These are phyloP conservation scores for Dryas octopetala DNA, from an alignment of 306 rosid species.

Conservation along the genomic window DNA sequence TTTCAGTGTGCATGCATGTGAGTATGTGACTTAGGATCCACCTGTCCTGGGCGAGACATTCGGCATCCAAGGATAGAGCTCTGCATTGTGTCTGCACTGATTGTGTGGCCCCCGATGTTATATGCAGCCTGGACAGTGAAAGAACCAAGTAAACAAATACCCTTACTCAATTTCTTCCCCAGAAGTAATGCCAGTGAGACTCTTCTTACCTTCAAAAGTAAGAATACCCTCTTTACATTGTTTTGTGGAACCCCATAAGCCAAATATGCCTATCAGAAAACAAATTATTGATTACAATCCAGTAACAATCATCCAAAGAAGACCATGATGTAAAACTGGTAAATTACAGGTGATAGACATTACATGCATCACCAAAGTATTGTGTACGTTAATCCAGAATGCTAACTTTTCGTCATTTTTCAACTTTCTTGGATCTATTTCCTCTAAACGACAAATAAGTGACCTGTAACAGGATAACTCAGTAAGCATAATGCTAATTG, in stretches of 20 bases:
- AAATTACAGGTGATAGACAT: slow-evolving; percentile 19
- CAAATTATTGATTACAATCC: slow-evolving; percentile 19
- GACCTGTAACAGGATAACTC: slow-evolving; percentile 53
- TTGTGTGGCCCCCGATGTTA: slow-evolving; percentile 83
- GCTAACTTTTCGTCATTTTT: slow-evolving; percentile 89
- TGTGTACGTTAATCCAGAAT: slow-evolving; percentile 95
- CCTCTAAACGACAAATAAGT: slow-evolving; percentile 69
- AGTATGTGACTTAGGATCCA: slow-evolving; percentile 14
- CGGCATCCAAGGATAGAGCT: slow-evolving; percentile 79
- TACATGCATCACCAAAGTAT: slow-evolving; percentile 99
- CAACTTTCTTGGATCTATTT: slow-evolving; percentile 73
- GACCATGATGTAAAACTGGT: background rate
- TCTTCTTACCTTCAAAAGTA: slow-evolving; percentile 75
- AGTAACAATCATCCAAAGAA: slow-evolving; percentile 23
- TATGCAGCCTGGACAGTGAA: slow-evolving; percentile 81
- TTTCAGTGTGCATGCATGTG: background rate
- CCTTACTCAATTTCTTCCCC: background rate
- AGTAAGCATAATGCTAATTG: slow-evolving; percentile 18
- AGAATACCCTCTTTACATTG: slow-evolving; percentile 71
- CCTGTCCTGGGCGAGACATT: slow-evolving; percentile 95
- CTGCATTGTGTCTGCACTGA: slow-evolving; percentile 87
- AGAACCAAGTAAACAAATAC: slow-evolving; percentile 26
- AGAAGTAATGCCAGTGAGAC: background rate
- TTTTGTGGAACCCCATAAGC: slow-evolving; percentile 95
- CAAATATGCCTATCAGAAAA: slow-evolving; percentile 77